Evolutionary conservation across 2,329 filamentous ascomycete species (phyloP), one percentile per base, ranked within the genome.

Genomic region (Penicillium sp.): DNA sequence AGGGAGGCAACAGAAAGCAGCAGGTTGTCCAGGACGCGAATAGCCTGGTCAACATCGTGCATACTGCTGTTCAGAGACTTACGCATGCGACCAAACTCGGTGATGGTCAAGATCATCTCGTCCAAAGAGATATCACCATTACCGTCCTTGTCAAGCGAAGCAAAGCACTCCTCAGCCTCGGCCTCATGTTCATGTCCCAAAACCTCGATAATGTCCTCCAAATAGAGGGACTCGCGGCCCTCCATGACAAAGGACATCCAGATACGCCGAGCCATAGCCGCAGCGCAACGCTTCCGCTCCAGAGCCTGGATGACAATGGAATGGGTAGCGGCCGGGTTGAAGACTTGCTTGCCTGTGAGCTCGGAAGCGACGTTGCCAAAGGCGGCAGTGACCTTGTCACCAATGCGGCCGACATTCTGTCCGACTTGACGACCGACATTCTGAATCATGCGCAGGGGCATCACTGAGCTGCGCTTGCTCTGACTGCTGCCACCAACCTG

Each of bases 191-290:
- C 82, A 0, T 82, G 76, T 2, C 93, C 93, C 53, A 99, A 85
- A 9, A 97, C 93, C 69, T 97, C 93, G 28, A 86, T 70, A 34
- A 99, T 81, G 68, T 99, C 94, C 4, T 96, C 90, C 8, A 82
- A 73, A 61, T 83, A 89, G 8, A 99, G 79, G 0, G 86, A 79
- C 38, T 96, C 90, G 53, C 86, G 86, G 63, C 90, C 91, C 72
- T 97, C 93, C 4, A 94, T 85, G 1, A 96, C 94, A 68, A 96
- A 95, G 0, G 92, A 96, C 90, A 96, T 95, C 94, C 94, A 97
- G 57, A 97, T 87, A 65, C 94, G 88, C 61, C 85, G 87, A n/a
- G 90, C 92, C 52, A 97, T 77, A n/a, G 94, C 94, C 70, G 97
- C 92, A 0, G 91, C 90, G 6, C 90, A 89, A 54, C 82, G 81